These are phyloP conservation scores for Diaporthe vaccinii DNA, from an alignment of 2,329 filamentous ascomycete species.

Conservation along the genomic window DNA sequence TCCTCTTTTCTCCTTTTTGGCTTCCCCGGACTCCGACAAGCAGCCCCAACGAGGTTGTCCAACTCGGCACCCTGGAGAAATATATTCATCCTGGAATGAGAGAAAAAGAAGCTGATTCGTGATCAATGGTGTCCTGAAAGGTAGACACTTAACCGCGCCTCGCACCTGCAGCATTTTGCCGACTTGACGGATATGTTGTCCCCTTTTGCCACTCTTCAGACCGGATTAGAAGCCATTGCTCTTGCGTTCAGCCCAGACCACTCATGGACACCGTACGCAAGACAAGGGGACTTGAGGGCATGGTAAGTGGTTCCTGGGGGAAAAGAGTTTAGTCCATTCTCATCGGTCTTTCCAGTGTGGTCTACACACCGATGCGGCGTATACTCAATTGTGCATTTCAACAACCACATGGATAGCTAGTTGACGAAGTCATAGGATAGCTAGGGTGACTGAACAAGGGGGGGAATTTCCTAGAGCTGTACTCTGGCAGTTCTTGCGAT, in stretches of 20 bases:
- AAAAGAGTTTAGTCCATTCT: background rate
- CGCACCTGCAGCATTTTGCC: too few species aligned
- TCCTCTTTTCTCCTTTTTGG: background rate
- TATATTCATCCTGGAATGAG: background rate
- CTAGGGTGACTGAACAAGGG: background rate
- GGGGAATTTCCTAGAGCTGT: background rate
- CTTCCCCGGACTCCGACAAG: too few species aligned
- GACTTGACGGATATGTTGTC: too few species aligned
- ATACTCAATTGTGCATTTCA: background rate
- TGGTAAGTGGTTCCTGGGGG: conserved; percentile 15
- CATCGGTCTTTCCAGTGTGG: background rate
- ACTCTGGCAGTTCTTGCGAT: conserved; percentile 6
- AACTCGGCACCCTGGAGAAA: too few species aligned
- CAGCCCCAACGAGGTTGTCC: too few species aligned
- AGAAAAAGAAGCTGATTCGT: background rate
- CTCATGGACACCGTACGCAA: conserved; percentile 1
- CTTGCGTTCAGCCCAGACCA: background rate
- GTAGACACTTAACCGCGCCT: too few species aligned
- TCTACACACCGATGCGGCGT: background rate
- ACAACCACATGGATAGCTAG: too few species aligned
- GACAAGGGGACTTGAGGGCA: conserved; percentile 10
- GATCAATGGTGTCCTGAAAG: background rate
- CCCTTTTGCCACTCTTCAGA: too few species aligned
- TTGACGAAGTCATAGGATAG: background rate
- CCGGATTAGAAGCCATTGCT: background rate